A percentile compares a stretch with the other conserved stretches of the same genome.
These are phyloP conservation scores for Starmerella apis DNA, from an alignment of 805 yeast genomes.

Conservation along the genomic window DNA sequence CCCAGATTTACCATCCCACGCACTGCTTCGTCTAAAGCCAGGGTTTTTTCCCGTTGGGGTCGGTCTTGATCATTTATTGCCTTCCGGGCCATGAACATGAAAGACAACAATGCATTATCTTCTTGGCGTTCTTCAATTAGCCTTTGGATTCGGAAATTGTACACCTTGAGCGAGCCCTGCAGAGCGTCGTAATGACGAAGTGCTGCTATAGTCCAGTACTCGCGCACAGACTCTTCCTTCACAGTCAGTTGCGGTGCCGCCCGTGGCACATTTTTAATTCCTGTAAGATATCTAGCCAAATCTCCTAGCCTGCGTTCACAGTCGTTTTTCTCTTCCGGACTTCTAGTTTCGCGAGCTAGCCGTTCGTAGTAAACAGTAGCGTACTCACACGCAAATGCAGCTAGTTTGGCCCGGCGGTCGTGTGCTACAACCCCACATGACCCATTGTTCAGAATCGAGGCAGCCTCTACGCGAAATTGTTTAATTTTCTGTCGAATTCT, in stretches of 20 bases:
- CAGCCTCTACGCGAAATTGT: not conserved
- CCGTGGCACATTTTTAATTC: slow-evolving; percentile 8
- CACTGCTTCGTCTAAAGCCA: not conserved
- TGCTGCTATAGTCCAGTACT: not conserved
- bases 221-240: not conserved
- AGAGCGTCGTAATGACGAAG: not conserved
- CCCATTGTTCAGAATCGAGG: not conserved
- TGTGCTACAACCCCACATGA: slow-evolving; percentile 2
- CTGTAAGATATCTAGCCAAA: slow-evolving; percentile 1
- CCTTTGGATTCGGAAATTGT: not conserved
- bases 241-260: slow-evolving; percentile 1
- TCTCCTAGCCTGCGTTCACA: slow-evolving; percentile 3
- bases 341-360: not conserved
- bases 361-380: not conserved
- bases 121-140: not conserved
- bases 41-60: not conserved
- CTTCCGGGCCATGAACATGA: slow-evolving; percentile 1
- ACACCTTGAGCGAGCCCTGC: not conserved
- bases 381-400: slow-evolving; percentile 5
- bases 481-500: not conserved
- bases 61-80: not conserved
- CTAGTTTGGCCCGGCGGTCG: slow-evolving; percentile 7
- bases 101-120: not conserved
- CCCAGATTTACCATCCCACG: not conserved
- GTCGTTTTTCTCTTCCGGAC: not conserved